Evolutionary conservation across 176 grass and related monocot genomes (phyloP).

Genomic region (Themeda triandra): DNA sequence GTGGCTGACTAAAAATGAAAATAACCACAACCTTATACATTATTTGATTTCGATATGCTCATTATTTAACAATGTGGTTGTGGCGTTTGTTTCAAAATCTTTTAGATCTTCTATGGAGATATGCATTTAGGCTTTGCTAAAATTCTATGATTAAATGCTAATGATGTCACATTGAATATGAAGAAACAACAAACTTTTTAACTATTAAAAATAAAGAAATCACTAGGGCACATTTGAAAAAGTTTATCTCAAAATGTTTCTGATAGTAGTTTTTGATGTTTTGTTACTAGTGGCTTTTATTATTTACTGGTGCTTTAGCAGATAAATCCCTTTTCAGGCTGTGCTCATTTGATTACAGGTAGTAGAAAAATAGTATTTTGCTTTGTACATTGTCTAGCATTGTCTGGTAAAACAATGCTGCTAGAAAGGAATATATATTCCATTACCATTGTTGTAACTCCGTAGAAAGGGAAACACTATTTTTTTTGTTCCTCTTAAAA

Average conservation of each 20-base stretch:
- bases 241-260: background rate
- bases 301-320: background rate
- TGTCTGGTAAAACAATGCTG: background rate
- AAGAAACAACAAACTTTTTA: background rate
- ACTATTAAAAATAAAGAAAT: background rate
- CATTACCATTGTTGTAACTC: background rate
- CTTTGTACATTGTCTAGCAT: background rate
- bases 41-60: background rate
- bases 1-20: constrained; percentile 13
- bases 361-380: background rate
- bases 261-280: constrained; percentile 5
- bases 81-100: background rate
- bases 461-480: no score
- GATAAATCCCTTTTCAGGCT: background rate
- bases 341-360: background rate
- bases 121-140: background rate
- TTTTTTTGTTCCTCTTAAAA: no score
- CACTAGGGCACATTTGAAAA: background rate
- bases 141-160: background rate
- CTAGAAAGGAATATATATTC: background rate
- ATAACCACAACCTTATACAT: background rate
- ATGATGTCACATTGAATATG: background rate
- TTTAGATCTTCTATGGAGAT: background rate
- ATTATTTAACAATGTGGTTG: background rate
- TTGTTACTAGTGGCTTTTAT: background rate